Base-by-base conservation (phyloP, 1,139 yeast species). In the Geotrichum citri-aurantii region DNA sequence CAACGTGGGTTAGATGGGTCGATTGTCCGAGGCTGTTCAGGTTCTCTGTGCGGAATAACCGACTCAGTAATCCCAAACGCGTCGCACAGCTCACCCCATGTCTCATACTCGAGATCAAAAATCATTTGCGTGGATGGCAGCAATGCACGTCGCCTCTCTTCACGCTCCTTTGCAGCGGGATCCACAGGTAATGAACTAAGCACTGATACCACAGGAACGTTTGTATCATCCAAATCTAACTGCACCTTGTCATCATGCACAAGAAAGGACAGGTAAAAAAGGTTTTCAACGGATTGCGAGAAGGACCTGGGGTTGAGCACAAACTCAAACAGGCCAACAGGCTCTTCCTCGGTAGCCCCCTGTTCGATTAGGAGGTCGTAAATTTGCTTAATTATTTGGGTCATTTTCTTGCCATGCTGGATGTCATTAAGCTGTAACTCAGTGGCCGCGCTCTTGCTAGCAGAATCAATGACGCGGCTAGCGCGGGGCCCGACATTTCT, bases 201-300 rank as follows among this genome's bases (percentile, higher is more conserved):
- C 71, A 71, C 58, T 68, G 64, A 66, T 59, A 79, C 68, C 24
- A 72, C 74, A 0, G 85, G 86, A n/a, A 77, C 70, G 1, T 82
- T 88, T 48, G 80, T 75, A 1, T 76, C 77, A 65, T 80, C 83
- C 48, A 65, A 55, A 33, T 64, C 66, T 44, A 90, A 66, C 48
- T 77, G 74, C 33, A 90, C 71, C 65, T 79, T 81, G 1, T 89
- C 92, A 66, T 88, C 95, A 66, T 85, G 82, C 3, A 90, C 81
- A 54, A 92, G 74, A 68, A 91, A 91, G 69, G 96, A 87, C 1
- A 88, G 79, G 68, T 85, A 88, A 68, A 91, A 92, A 65, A 92
- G 73, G 68, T 89, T 90, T 68, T 92, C 97, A 4, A 91, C 83
- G 3, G 93, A 81, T 68, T 87, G 92, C 1, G 87, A 78, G 71